These are phyloP conservation scores for Stachybotrys chlorohalonatus DNA, from an alignment of 2,329 filamentous ascomycete species.

Conservation along the genomic window DNA sequence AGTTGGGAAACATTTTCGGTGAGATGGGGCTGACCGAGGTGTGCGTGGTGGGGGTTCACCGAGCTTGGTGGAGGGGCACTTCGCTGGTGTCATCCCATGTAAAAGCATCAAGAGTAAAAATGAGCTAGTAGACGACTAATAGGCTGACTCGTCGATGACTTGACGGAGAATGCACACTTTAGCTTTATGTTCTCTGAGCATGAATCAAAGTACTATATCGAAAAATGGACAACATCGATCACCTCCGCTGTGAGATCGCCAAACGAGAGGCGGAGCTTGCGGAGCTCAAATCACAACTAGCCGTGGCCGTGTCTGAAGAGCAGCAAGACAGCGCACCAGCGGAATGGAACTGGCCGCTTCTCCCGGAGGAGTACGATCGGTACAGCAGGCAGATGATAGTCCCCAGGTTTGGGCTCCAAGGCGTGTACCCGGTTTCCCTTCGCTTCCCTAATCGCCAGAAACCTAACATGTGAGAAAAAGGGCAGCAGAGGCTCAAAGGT, in stretches of 20 bases:
- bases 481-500: slow-evolving; percentile 64
- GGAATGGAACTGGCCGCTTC: slow-evolving; percentile 57
- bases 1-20: slow-evolving; percentile 16
- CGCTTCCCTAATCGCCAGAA: neutral
- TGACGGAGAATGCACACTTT: too few relatives aligned
- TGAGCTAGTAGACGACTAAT: too few relatives aligned
- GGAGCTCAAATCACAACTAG: slow-evolving; percentile 34
- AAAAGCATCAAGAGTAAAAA: neutral
- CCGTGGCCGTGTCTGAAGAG: slow-evolving; percentile 23
- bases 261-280: slow-evolving; percentile 38
- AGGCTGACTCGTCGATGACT: too few relatives aligned
- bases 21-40: slow-evolving; percentile 9
- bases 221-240: slow-evolving; percentile 29
- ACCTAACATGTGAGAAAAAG: slow-evolving; percentile 27
- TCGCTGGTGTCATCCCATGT: neutral
- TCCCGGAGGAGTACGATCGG: slow-evolving; percentile 65
- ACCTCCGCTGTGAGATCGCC: slow-evolving; percentile 37
- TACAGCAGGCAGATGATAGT: slow-evolving; percentile 91
- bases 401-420: slow-evolving; percentile 67
- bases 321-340: slow-evolving; percentile 3
- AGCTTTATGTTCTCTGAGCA: too few relatives aligned
- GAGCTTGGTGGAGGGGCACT: slow-evolving; percentile 12
- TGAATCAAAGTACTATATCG: too few relatives aligned
- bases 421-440: slow-evolving; percentile 25
- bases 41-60: slow-evolving; percentile 2